Conservation (phyloP, 176 grass and related monocot species). For the sorghum (Sorghum bicolor) region Sorghum_bicolor_NCBIv3 NC_012879.2:5076501-5077000, state of each 20-base stretch:
- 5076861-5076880: conserved; percentile 78
- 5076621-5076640: conserved; percentile 91
- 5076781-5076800: conserved; percentile 58
- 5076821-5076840: conserved; percentile 86
- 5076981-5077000: conserved; percentile 90
- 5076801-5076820: conserved; percentile 75
- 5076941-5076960: conserved; percentile 92
- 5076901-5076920: conserved; percentile 80
- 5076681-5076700: conserved; percentile 18
- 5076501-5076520: background rate
- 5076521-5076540: background rate
- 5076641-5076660: conserved; percentile 46
- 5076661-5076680: background rate
- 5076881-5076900: conserved; percentile 62
- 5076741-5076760: background rate
- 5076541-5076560: conserved; percentile 1
- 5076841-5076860: conserved; percentile 91
- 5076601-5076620: conserved; percentile 82
- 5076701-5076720: conserved; percentile 7
- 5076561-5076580: background rate
- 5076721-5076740: background rate
- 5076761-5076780: conserved; percentile 28
- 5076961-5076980: conserved; percentile 81
- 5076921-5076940: conserved; percentile 96
- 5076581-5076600: conserved; percentile 69